Percentiles rank a stretch among this genome's conserved stretches.
phyloP scores from a whole-genome alignment of 129 eudicot species.

The Flaveria trinervia region DNA sequence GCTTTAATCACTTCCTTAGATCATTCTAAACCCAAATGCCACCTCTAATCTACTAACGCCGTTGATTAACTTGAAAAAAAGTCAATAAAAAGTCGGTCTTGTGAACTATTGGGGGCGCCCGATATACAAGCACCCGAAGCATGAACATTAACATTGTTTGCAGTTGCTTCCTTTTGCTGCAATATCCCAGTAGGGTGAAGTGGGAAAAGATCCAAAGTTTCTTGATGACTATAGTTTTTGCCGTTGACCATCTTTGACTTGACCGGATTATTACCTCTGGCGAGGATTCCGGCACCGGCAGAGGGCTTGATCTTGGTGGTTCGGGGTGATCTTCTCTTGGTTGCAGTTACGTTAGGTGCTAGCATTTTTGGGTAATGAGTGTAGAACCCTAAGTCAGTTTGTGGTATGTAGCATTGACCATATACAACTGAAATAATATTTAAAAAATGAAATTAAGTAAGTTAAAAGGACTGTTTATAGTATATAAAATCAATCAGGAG shows the following conservation, averaged over 20 bases:
- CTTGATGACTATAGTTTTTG: constrained; percentile 25
- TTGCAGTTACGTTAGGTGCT: constrained; percentile 25
- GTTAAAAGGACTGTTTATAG: constrained; percentile 5
- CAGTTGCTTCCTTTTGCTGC: constrained; percentile 29
- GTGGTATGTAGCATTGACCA: constrained; percentile 57
- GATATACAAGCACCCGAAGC: constrained; percentile 16
- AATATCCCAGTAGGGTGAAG: constrained; percentile 41
- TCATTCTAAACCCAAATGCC: neutral
- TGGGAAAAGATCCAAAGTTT: constrained; percentile 47
- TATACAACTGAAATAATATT: constrained; percentile 46
- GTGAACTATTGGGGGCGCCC: constrained; percentile 11
- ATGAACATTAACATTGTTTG: constrained; percentile 3
- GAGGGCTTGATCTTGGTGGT: constrained; percentile 21
- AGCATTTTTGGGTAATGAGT: constrained; percentile 48
- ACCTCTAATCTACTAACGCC: neutral
- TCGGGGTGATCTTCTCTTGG: constrained; percentile 36
- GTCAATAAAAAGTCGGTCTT: constrained; percentile 25
- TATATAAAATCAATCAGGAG: constrained; percentile 14
- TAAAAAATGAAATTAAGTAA: neutral
- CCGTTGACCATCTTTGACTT: constrained; percentile 35
- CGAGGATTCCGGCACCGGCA: constrained; percentile 5
- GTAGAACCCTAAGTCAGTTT: constrained; percentile 46
- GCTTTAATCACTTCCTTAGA: neutral
- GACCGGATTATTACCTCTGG: constrained; percentile 18
- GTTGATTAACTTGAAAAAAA: constrained; percentile 19